Conservation (phyloP, 2,329 filamentous ascomycete genomes). For the Trichoderma asperellum region DNA sequence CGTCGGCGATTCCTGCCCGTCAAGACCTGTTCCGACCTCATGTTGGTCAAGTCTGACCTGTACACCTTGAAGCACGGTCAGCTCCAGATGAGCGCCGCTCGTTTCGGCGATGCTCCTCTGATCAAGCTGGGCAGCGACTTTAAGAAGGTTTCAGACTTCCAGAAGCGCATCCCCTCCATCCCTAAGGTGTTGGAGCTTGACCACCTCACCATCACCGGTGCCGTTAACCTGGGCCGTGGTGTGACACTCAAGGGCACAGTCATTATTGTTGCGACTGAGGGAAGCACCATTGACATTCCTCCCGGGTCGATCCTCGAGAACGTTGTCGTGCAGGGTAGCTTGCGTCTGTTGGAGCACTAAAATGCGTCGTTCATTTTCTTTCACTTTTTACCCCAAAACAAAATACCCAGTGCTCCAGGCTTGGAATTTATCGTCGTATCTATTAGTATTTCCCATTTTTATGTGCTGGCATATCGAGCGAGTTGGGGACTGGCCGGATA, state of each 20-base stretch:
- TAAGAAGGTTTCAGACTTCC: constrained; percentile 99
- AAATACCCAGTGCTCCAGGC: constrained; percentile 24
- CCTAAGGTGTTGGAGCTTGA: constrained; percentile 90
- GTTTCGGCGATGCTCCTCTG: constrained; percentile 93
- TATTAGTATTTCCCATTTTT: constrained; percentile 17
- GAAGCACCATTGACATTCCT: constrained; percentile 95
- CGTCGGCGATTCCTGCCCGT: constrained; percentile 97
- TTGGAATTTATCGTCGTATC: constrained; percentile 26
- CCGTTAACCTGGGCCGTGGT: constrained; percentile 93
- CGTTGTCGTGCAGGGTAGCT: constrained; percentile 96
- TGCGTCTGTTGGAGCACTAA: constrained; percentile 73
- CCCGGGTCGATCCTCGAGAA: constrained; percentile 98
- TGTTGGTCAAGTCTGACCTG: constrained; percentile 99
- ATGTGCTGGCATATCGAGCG: constrained; percentile 22
- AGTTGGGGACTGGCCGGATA: constrained; percentile 9
- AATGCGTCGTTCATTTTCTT: constrained; percentile 22
- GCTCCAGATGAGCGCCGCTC: constrained; percentile 93
- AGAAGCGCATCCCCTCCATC: constrained; percentile 83
- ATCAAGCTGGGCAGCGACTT: constrained; percentile 99
- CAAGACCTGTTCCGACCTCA: constrained; percentile 99
- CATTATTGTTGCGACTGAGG: constrained; percentile 97
- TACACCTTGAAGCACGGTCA: constrained; percentile 99
- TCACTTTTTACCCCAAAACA: constrained; percentile 14
- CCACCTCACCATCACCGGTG: constrained; percentile 96
- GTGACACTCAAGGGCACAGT: constrained; percentile 98